Evolutionary conservation across 106 monocot genomes (phyloP).

Genomic region (Cymbidium sinense): DNA sequence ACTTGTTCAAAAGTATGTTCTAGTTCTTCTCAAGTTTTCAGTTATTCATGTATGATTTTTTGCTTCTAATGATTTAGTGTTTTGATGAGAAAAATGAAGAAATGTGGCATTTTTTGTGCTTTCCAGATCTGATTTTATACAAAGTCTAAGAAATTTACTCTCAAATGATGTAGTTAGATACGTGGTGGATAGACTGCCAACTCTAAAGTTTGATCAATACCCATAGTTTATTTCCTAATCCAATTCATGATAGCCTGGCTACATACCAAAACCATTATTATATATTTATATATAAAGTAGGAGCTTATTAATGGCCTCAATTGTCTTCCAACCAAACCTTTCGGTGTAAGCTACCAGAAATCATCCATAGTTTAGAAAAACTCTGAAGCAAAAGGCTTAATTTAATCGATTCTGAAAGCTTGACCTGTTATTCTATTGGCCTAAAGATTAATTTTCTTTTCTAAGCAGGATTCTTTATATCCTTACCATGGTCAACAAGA

Average conservation of each 20-base stretch:
- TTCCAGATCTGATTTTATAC: background rate
- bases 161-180: background rate
- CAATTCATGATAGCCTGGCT: background rate
- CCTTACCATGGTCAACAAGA: conserved; percentile 14
- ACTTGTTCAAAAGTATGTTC: conserved; percentile 73
- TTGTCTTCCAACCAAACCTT: background rate
- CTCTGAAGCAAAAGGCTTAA: background rate
- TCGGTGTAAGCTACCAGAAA: background rate
- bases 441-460: background rate
- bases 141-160: background rate
- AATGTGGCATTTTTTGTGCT: background rate
- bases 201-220: background rate
- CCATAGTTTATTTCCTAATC: too few species aligned
- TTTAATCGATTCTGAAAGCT: background rate
- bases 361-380: background rate
- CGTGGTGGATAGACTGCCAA: background rate
- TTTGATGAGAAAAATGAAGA: background rate
- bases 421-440: background rate
- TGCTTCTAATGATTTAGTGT: background rate
- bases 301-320: background rate
- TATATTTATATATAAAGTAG: background rate
- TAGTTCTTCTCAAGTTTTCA: conserved; percentile 5
- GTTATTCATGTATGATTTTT: background rate
- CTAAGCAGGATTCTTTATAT: conserved; percentile 8
- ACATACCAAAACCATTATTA: background rate